phyloP scores from a whole-genome alignment of 352 stramenopile genomes.

The Phytophthora colocasiae region DNA sequence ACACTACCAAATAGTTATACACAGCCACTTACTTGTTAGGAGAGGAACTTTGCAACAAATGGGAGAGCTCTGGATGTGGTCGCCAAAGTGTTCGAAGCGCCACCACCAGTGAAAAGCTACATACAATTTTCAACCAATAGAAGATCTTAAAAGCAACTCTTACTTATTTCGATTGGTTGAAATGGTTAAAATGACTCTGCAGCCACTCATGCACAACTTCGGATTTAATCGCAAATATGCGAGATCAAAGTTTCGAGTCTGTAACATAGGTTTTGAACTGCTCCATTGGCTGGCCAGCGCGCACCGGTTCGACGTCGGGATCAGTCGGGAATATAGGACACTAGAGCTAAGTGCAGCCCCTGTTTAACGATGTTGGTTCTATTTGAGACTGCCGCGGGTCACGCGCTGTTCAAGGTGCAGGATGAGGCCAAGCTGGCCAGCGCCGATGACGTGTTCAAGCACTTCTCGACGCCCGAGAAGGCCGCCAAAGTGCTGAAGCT shows the following conservation, averaged over 20 bases:
- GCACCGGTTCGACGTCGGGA: conserved; percentile 6
- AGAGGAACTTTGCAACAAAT: conserved; percentile 91
- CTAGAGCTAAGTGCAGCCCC: background rate
- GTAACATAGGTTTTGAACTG: background rate
- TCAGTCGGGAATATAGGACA: conserved; percentile 47
- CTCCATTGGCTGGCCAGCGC: conserved; percentile 22
- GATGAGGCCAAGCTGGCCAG: conserved; percentile 93
- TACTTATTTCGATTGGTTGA: conserved; percentile 27
- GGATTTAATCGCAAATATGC: conserved; percentile 7
- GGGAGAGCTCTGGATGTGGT: conserved; percentile 16
- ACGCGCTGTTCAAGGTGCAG: conserved; percentile 99
- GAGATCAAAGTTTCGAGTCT: background rate
- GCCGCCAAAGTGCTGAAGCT: conserved; percentile 94
- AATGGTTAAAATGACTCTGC: conserved; percentile 21
- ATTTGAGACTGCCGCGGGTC: conserved; percentile 99
- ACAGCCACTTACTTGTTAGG: conserved; percentile 79
- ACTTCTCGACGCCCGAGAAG: conserved; percentile 93
- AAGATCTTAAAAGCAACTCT: background rate
- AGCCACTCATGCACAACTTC: conserved; percentile 46
- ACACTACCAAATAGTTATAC: conserved; percentile 26
- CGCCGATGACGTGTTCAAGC: conserved; percentile 92
- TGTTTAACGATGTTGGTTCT: conserved; percentile 95
- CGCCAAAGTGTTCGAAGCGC: conserved; percentile 7
- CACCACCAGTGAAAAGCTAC: conserved; percentile 54
- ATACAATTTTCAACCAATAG: background rate